Evolutionary conservation across 78 protist species (phyloP), one percentile per base, ranked within the genome.

Genomic region (Emiliania huxleyi): DNA sequence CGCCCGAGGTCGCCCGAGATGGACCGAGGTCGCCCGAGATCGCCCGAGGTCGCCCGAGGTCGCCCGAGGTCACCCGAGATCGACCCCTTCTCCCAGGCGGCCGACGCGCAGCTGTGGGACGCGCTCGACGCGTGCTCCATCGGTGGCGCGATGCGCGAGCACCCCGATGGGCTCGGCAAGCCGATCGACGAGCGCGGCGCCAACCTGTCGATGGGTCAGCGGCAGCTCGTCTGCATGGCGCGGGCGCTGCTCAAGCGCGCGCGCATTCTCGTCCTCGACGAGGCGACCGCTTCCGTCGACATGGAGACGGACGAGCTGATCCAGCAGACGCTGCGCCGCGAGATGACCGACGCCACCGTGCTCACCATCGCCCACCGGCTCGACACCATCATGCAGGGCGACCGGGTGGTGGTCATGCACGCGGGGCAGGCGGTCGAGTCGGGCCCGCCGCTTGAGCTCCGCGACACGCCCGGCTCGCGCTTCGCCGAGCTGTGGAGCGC

Each of bases 331-430:
- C 29, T 96, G 38, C 87, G 92, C n/a, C 4, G 23, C 25, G 92
- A 85, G 87, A 96, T 98, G 69, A 52, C 33, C 38, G 73, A 93
- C 46, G 42, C 94, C 75, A 98, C 98, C 4, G 96, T 98, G 46
- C 45, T 98, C 55, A 98, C 99, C 33, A 98, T 98, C 69, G 99
- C 99, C 18, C 99, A 98, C 90, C 90, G 99, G 44, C 94, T 98
- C 71, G 69, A 94, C 52, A 98, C 98, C 33, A 96, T 98, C 84
- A 96, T 96, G 45, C 96, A 98, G 62, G 38, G 87, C 49, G 97
- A 96, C 91, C 29, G 93, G 35, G 88, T 98, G 38, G 25, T 96
- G 25, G 97, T 96, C 37, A 45, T 98, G 56, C 94, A 92, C 44
- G 69, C 77, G 12, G 95, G 94, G 26, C 22, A 40, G 26, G 56